phyloP scores from a whole-genome alignment of 2,329 filamentous ascomycete species.

The Myotisia sp. region DNA sequence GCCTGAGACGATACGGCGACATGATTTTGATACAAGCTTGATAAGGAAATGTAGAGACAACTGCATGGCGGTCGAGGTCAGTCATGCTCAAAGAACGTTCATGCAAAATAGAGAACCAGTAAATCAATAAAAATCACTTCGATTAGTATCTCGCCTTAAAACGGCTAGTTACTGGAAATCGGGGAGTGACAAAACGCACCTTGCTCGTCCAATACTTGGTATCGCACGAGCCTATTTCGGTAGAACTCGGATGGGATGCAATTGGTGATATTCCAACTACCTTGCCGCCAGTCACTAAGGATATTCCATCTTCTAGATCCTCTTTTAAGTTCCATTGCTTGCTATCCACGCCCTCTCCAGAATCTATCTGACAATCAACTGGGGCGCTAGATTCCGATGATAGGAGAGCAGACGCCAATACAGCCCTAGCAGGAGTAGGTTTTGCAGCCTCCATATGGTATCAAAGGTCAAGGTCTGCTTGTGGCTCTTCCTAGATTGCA shows the following conservation, averaged over 20 bases:
- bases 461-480: too few species aligned
- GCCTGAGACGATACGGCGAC: background rate
- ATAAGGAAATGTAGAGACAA: slow-evolving; percentile 8
- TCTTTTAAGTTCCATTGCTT: background rate
- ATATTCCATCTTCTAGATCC: slow-evolving; percentile 1
- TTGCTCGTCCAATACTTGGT: background rate
- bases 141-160: too few species aligned
- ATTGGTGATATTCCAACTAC: slow-evolving; percentile 3
- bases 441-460: background rate
- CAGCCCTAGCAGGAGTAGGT: slow-evolving; percentile 6
- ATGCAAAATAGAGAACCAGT: too few species aligned
- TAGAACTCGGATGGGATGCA: background rate
- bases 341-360: too few species aligned
- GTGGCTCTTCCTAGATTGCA: too few species aligned
- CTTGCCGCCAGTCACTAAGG: slow-evolving; percentile 1
- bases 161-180: too few species aligned
- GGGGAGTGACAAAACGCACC: background rate
- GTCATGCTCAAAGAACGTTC: background rate
- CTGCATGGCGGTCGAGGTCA: slow-evolving; percentile 1
- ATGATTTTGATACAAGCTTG: slow-evolving; percentile 2
- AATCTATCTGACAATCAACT: too few species aligned
- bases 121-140: too few species aligned
- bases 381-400: too few species aligned
- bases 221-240: background rate
- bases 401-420: slow-evolving; percentile 11